Evolutionary conservation across 176 grass and related monocot species (phyloP).

Genomic region (Rhipidocladum racemiflorum): DNA sequence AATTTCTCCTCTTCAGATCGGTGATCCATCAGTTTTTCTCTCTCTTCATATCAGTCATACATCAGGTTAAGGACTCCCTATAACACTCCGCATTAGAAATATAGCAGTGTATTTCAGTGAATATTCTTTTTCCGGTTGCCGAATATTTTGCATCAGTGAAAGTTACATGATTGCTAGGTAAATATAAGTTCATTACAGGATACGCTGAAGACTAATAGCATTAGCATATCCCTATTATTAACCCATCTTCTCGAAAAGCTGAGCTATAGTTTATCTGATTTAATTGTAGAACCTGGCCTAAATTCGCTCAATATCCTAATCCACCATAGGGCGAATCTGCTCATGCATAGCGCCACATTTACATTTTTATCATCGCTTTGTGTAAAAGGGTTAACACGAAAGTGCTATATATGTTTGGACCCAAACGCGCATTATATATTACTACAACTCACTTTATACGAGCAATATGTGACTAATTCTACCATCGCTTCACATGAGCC

Average conservation of each 20-base stretch:
- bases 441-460: too few species aligned
- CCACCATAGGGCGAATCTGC: too few species aligned
- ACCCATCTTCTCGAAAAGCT: conserved; percentile 6
- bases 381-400: too few species aligned
- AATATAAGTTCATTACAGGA: neutral
- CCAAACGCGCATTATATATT: too few species aligned
- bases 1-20: neutral
- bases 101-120: neutral
- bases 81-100: neutral
- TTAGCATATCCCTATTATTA: neutral
- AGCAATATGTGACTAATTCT: too few species aligned
- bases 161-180: neutral
- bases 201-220: neutral
- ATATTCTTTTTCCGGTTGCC: neutral
- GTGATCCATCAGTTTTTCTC: neutral
- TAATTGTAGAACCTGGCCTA: too few species aligned
- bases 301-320: too few species aligned
- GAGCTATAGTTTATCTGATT: neutral
- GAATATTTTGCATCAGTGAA: neutral
- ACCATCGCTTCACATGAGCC: too few species aligned
- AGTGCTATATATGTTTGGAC: too few species aligned
- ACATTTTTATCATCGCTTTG: too few species aligned
- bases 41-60: neutral
- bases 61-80: neutral
- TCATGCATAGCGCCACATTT: too few species aligned